Evolutionary conservation across 2,329 filamentous ascomycete genomes (phyloP), one percentile per base, ranked within the genome.

Genomic region (Daldinia sp.): DNA sequence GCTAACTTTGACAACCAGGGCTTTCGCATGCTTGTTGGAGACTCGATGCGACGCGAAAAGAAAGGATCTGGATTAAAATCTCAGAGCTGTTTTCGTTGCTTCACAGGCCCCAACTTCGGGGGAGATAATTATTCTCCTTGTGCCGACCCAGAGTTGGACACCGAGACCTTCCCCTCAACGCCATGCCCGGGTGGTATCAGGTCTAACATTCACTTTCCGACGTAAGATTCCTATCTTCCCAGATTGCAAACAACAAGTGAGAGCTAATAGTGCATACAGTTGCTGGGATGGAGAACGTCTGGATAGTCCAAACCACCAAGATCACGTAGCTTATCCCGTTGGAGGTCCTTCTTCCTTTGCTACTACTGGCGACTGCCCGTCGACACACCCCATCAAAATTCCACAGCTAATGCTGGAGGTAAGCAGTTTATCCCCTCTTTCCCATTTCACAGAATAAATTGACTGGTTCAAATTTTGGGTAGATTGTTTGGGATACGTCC

Each of bases 401-500:
- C 79, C 86, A 17, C 86, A 85, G 23, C 77, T 89, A 60, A 88
- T 89, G 77, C 85, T 80, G 68, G 86, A 88, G 75, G 81, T 86
- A 63, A 4, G 61, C 53, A 5, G 6, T 27, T 10, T 7, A 17
- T 47, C 11, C 21, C 27, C 4, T 6, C 39, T 10, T 21, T 17
- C 37, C n/a, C n/a, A n/a, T n/a, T n/a, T 32, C 29, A 32, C 11
- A 7, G 11, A 32, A 7, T 32, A 11, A 32, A 32, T 32, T 7
- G 29, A 7, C 29, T 7, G 29, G 29, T 32, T 32, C 11, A 17
- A 15, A 19, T 9, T 34, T 60, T 11, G 6, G 54, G 56, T 29
- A 70, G 67, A 57, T 70, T 56, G 81, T 85, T 66, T 89, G 82
- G 79, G 76, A 80, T 49, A 73, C 72, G 7, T 58, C 68, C 2